These are phyloP conservation scores for Quercus gilva DNA, from an alignment of 306 rosid genomes.

Conservation along the genomic window DNA sequence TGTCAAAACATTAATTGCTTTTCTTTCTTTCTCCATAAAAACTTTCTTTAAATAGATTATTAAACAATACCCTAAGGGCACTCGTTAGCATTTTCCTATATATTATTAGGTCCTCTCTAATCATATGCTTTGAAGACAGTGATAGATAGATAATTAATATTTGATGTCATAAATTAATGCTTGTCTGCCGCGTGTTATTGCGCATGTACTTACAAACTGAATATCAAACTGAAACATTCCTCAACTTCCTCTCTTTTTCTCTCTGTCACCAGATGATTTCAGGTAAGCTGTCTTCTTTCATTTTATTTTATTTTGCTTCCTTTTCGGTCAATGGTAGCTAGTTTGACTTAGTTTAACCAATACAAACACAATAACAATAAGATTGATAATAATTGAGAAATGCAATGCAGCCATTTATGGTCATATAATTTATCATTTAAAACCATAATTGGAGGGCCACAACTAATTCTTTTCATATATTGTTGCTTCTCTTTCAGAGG, in stretches of 20 bases:
- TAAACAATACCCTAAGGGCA: too few species aligned
- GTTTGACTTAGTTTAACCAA: not conserved
- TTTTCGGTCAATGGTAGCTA: not conserved
- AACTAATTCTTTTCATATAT: not conserved
- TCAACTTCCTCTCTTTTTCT: not conserved
- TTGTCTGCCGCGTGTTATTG: constrained; percentile 27
- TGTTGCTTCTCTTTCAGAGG: too few species aligned
- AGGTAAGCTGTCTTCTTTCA: constrained; percentile 1
- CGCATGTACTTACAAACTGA: constrained; percentile 18
- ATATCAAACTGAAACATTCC: not conserved
- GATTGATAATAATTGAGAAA: not conserved
- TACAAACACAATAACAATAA: not conserved
- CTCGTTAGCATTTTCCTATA: too few species aligned
- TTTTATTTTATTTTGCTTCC: not conserved
- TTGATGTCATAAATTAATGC: constrained; percentile 6
- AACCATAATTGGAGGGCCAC: not conserved
- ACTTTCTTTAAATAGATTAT: too few species aligned
- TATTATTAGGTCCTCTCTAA: not conserved
- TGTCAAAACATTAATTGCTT: too few species aligned
- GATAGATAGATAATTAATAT: constrained; percentile 4
- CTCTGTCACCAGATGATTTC: not conserved
- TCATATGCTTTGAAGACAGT: constrained; percentile 17
- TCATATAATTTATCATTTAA: not conserved
- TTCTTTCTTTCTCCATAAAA: too few species aligned
- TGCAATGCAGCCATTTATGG: not conserved